Percentiles rank a stretch among this genome's conserved stretches.
These are phyloP conservation scores for Boeremia exigua DNA, from an alignment of 2,329 filamentous ascomycete species.

Conservation along the genomic window DNA sequence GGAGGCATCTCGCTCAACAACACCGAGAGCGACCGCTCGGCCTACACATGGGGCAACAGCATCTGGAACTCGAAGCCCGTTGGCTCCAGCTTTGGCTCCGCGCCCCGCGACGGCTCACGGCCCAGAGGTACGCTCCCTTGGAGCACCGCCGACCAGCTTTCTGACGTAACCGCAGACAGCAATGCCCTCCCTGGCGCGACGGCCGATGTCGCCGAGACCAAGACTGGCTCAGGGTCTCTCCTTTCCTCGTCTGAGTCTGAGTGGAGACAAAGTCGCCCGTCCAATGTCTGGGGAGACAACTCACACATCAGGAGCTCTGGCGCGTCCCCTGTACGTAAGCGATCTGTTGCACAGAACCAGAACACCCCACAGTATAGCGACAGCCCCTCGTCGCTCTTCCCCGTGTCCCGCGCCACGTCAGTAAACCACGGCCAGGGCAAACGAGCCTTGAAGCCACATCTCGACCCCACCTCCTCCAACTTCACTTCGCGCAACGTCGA, in stretches of 20 bases:
- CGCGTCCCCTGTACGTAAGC: constrained; percentile 47
- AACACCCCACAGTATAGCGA: constrained; percentile 20
- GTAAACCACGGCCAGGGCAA: constrained; percentile 30
- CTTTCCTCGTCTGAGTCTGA: constrained; percentile 73
- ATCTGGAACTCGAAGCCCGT: constrained; percentile 45
- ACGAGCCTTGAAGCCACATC: constrained; percentile 38
- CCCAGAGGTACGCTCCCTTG: constrained; percentile 35
- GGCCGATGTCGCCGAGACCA: constrained; percentile 55
- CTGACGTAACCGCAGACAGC: constrained; percentile 39
- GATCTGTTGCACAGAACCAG: constrained; percentile 46
- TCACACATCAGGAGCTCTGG: constrained; percentile 45
- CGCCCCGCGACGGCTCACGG: constrained; percentile 40
- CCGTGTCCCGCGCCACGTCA: constrained; percentile 29
- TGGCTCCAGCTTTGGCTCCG: constrained; percentile 36
- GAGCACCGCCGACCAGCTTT: neutral
- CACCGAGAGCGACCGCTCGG: constrained; percentile 35
- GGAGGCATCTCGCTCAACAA: constrained; percentile 40
- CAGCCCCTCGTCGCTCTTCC: constrained; percentile 35
- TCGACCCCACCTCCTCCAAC: constrained; percentile 41
- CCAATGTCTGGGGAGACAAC: constrained; percentile 62
- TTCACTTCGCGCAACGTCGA: constrained; percentile 41
- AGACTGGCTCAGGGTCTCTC: constrained; percentile 73
- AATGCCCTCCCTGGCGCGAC: constrained; percentile 30
- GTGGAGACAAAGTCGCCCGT: constrained; percentile 62
- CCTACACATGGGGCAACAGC: constrained; percentile 44